phyloP scores from a whole-genome alignment of 495 filamentous ascomycete species.

The Annulohypoxylon stygium region DNA sequence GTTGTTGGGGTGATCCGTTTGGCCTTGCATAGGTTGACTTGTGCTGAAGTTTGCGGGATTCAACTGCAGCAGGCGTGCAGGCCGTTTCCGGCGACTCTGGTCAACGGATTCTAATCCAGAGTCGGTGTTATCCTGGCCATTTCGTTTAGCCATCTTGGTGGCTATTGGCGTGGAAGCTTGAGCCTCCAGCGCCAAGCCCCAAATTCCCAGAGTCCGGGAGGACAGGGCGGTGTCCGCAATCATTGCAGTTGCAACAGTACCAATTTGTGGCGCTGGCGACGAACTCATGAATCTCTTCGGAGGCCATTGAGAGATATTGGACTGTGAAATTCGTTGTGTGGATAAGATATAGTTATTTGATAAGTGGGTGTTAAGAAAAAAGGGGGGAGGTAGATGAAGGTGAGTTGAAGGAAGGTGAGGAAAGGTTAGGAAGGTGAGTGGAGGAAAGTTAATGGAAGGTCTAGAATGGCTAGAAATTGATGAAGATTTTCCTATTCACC shows the following conservation, averaged over 20 bases:
- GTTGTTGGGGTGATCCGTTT: background rate
- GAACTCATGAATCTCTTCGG: constrained; percentile 4
- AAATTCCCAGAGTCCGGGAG: too few relatives aligned
- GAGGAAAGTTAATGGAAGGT: background rate
- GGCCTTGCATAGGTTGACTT: constrained; percentile 17
- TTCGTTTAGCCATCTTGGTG: background rate
- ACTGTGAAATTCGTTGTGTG: background rate
- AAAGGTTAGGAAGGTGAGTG: background rate
- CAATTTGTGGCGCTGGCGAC: background rate
- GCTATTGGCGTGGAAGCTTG: background rate
- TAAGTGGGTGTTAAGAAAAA: background rate
- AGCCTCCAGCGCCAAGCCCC: background rate
- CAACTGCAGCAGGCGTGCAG: constrained; percentile 4
- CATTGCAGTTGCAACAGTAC: background rate
- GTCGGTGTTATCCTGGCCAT: background rate
- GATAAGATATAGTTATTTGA: background rate
- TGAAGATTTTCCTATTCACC: background rate
- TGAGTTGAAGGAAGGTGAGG: background rate
- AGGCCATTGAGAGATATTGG: background rate
- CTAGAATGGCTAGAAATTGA: background rate
- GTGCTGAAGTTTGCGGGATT: constrained; percentile 7
- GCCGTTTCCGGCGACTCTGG: constrained; percentile 2
- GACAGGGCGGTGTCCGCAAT: background rate
- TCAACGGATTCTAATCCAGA: constrained; percentile 2
- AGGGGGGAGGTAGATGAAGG: background rate